A percentile compares a stretch with the other conserved stretches of the same genome.
These are phyloP conservation scores for Aspergillus pseudonomiae DNA, from an alignment of 2,329 filamentous ascomycete species.

Conservation along the genomic window DNA sequence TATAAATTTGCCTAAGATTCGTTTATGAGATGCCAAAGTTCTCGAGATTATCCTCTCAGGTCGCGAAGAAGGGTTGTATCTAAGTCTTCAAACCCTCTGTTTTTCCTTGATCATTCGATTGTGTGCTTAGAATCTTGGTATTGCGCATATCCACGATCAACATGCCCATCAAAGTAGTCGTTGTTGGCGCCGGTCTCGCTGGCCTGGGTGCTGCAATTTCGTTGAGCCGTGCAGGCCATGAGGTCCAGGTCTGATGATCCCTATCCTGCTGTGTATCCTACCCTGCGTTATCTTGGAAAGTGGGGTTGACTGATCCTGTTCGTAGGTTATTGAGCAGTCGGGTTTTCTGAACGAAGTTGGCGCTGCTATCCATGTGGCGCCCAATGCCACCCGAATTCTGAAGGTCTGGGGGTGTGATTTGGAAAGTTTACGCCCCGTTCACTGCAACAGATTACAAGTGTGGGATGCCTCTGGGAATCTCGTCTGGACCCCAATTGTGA, in stretches of 20 bases:
- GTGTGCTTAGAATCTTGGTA: too few relatives aligned
- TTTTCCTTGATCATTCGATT: not conserved
- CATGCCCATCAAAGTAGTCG: slow-evolving; percentile 13
- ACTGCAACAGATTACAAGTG: not conserved
- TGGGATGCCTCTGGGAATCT: not conserved
- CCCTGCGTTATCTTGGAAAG: not conserved
- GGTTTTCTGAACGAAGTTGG: slow-evolving; percentile 37
- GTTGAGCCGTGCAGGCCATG: slow-evolving; percentile 18
- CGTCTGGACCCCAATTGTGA: not conserved
- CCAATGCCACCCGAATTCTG: slow-evolving; percentile 35
- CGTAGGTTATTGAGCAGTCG: slow-evolving; percentile 21
- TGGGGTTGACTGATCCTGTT: not conserved
- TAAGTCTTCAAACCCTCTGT: not conserved
- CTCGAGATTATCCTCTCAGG: not conserved
- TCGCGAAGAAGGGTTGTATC: not conserved
- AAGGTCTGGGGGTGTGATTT: slow-evolving; percentile 26
- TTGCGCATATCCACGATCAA: too few relatives aligned
- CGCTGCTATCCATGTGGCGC: slow-evolving; percentile 35
- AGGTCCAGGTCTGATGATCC: slow-evolving; percentile 28
- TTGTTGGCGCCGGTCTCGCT: slow-evolving; percentile 15
- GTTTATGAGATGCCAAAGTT: not conserved
- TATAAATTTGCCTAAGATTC: not conserved
- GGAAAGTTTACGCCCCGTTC: not conserved
- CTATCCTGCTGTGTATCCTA: slow-evolving; percentile 17
- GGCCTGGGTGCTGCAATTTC: slow-evolving; percentile 16